Conservation (phyloP, 768 basidiomycete genomes). For the Lyophyllum atratum region DNA sequence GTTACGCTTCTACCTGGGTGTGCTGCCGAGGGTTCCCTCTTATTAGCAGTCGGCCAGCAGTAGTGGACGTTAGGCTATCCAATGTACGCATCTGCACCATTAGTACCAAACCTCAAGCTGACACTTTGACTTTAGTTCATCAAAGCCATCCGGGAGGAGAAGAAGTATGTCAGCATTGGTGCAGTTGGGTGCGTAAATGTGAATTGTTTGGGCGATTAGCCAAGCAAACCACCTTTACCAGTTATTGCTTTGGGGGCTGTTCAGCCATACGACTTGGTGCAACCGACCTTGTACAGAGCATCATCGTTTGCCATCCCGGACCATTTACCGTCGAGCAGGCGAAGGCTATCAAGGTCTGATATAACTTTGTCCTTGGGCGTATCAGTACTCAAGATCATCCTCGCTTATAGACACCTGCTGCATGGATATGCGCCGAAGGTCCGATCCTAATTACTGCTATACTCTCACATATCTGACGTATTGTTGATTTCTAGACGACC, state of each 20-base stretch:
- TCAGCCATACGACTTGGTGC: constrained; percentile 17
- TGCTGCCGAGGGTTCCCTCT: constrained; percentile 32
- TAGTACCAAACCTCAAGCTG: not conserved
- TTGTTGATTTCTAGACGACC: constrained; percentile 19
- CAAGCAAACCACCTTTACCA: not conserved
- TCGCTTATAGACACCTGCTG: constrained; percentile 18
- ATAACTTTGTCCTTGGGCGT: not conserved
- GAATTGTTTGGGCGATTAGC: not conserved
- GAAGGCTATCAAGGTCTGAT: constrained; percentile 23
- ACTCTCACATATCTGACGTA: not conserved
- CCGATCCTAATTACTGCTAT: not conserved
- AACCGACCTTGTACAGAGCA: constrained; percentile 20
- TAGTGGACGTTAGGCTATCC: constrained; percentile 29
- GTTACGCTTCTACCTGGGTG: constrained; percentile 27
- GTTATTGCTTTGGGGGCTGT: constrained; percentile 25
- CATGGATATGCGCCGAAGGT: constrained; percentile 28
- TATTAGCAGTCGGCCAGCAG: constrained; percentile 32
- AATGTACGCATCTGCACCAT: constrained; percentile 10
- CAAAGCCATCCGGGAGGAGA: constrained; percentile 33
- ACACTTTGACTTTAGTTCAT: constrained; percentile 32
- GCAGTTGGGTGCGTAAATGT: constrained; percentile 34
- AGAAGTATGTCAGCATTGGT: constrained; percentile 42
- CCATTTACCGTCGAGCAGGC: constrained; percentile 14
- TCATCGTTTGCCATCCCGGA: constrained; percentile 25
- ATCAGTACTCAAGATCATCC: not conserved